Percentiles rank a stretch among this genome's conserved stretches.
These are phyloP conservation scores for Grosmannia serpens DNA, from an alignment of 2,329 filamentous ascomycete genomes.

Conservation along the genomic window DNA sequence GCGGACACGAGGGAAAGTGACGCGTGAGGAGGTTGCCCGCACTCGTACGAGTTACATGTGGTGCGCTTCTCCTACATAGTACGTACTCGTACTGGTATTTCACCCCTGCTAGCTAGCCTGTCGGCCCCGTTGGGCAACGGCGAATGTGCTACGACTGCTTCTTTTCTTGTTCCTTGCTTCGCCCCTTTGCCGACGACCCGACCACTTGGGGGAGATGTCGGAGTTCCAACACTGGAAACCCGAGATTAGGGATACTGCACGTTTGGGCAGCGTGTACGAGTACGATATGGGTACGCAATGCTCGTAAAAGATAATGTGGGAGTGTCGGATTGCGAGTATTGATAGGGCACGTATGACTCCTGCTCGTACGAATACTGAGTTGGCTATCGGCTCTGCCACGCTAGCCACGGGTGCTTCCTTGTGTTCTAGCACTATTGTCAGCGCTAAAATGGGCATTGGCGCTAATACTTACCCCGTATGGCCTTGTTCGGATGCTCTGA, in stretches of 20 bases:
- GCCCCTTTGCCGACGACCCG: not conserved
- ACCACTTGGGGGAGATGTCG: not conserved
- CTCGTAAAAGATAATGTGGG: not conserved
- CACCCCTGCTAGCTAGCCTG: too few relatives aligned
- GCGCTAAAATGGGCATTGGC: not conserved
- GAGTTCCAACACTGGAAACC: not conserved
- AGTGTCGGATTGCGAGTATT: too few relatives aligned
- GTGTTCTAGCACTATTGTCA: not conserved
- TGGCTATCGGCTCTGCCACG: not conserved
- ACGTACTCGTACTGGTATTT: too few relatives aligned
- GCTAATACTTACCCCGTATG: not conserved
- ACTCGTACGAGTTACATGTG: not conserved
- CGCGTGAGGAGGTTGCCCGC: not conserved
- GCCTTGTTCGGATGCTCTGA: not conserved
- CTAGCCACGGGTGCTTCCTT: not conserved
- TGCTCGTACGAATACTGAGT: not conserved
- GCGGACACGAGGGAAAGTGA: not conserved
- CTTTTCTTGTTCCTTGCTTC: not conserved
- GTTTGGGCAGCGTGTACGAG: not conserved
- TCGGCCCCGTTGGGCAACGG: not conserved
- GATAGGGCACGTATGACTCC: too few relatives aligned
- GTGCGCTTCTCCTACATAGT: not conserved
- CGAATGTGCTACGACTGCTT: not conserved
- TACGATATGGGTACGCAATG: not conserved
- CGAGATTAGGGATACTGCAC: too few relatives aligned